Base-by-base conservation (phyloP, 2,329 filamentous ascomycete species). In the Pestalotiopsis fici region DNA sequence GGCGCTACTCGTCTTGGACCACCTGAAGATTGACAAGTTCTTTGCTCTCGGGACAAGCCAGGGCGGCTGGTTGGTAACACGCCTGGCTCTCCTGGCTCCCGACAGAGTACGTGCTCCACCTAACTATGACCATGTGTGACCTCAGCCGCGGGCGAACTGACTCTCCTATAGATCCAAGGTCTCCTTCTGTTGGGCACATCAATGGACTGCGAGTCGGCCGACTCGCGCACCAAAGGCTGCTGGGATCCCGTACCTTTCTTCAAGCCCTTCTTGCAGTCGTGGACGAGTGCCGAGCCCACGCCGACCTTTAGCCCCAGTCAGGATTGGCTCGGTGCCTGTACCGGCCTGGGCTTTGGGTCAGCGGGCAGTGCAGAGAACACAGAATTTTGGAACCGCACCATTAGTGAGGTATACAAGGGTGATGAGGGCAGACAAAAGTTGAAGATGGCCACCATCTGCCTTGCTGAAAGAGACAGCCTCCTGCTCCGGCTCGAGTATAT, bases 1-100 rank as follows among this genome's bases (percentile, higher is more conserved):
- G 83, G 82, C 83, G 12, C 76, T 88, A 9, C 86, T 90, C 76
- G 85, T 87, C 1, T 79, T 90, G 80, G 83, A 87, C 50, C 79
- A 79, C 4, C 78, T 87, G 3, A 79, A 79, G 2, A 78, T 87
- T 28, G 64, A 78, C 21, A 83, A 83, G 77, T 84, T 83, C 0
- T 87, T 85, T 69, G 80, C 82, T 0, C 73, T 87, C 9, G 85
- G 85, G 21, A 86, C 84, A 9, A 85, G 82, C 65, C 84, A 86
- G 73, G 85, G 85, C 25, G 85, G 84, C 2, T 87, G 84, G 84
- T 79, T 87, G 25, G 80, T 82, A 2, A 74, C 78, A 3, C 79
- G 85, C 18, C 86, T 87, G 82, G 85, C 85, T 3, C 77, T 87
- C 23, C 71, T 87, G 57, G 84, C 82, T 5, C 84, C 85, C 5